Percentiles rank a stretch among this genome's conserved stretches.
Conservation (phyloP, 108 stramenopile species). For the Skeletonema menzelii region DNA sequence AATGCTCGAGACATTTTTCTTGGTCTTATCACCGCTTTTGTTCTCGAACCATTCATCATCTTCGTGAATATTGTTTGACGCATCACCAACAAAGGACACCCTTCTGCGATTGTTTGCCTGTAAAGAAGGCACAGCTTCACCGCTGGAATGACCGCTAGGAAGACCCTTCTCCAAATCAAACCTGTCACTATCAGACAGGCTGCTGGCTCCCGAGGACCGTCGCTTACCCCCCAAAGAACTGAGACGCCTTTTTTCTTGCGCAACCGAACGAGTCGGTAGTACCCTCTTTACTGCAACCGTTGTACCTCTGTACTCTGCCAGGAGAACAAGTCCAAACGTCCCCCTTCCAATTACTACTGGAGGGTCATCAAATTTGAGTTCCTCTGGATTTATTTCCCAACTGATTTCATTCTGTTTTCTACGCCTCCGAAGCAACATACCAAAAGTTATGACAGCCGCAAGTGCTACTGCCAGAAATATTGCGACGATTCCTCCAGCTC, state of each 20-base stretch:
- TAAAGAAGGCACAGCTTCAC: neutral
- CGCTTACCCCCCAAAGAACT: neutral
- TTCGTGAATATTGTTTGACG: neutral
- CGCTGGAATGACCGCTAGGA: neutral
- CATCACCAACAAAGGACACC: neutral
- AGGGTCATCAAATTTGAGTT: conserved; percentile 57
- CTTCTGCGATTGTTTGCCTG: neutral
- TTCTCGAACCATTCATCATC: neutral
- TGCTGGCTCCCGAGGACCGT: neutral
- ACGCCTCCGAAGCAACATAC: conserved; percentile 25
- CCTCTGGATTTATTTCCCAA: conserved; percentile 52
- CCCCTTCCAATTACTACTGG: conserved; percentile 36
- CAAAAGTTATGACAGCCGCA: conserved; percentile 1
- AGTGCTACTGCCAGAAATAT: conserved; percentile 1
- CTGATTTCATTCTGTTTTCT: conserved; percentile 38
- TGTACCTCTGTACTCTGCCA: conserved; percentile 12
- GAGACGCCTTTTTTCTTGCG: neutral
- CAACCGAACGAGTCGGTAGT: neutral
- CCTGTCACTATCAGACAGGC: neutral
- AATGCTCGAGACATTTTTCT: neutral
- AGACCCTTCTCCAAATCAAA: neutral
- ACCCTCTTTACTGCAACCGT: conserved; percentile 18
- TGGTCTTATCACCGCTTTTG: neutral
- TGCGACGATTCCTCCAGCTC: neutral
- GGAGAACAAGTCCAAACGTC: conserved; percentile 29